Evolutionary conservation across 2,329 filamentous ascomycete genomes (phyloP).

Genomic region (Knufia fluminis): DNA sequence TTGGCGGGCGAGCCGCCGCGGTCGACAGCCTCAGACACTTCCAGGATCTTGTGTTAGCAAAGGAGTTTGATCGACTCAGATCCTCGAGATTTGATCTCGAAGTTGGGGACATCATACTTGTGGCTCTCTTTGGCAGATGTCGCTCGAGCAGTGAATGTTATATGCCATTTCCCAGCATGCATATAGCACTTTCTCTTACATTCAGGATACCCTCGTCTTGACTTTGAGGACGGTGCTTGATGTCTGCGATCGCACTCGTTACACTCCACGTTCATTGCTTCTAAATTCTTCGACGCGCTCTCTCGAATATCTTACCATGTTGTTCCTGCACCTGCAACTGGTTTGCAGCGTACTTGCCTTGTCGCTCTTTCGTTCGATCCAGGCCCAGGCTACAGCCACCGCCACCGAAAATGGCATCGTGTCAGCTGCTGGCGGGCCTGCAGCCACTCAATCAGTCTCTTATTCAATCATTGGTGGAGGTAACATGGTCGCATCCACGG

Average conservation of each 20-base stretch:
- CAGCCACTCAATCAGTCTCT: background rate
- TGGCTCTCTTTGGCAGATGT: background rate
- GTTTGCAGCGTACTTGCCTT: slow-evolving; percentile 4
- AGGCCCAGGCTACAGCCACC: slow-evolving; percentile 1
- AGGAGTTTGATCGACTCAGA: slow-evolving; percentile 8
- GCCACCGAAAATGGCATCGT: slow-evolving; percentile 7
- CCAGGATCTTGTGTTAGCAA: background rate
- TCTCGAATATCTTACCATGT: background rate
- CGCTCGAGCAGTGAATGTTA: background rate
- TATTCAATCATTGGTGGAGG: slow-evolving; percentile 7
- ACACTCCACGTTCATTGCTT: background rate
- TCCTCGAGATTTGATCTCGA: slow-evolving; percentile 8
- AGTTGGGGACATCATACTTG: background rate
- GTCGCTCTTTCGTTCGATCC: slow-evolving; percentile 1
- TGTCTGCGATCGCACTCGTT: background rate
- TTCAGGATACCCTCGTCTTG: background rate
- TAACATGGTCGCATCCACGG: background rate
- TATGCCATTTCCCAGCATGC: background rate
- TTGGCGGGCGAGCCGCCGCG: background rate
- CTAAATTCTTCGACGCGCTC: background rate
- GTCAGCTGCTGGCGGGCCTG: slow-evolving; percentile 2
- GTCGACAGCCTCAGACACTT: background rate
- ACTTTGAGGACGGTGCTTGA: slow-evolving; percentile 1
- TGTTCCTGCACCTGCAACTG: slow-evolving; percentile 8
- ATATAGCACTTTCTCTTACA: background rate